phyloP scores from a whole-genome alignment of 140 eudicot species.

The Erigeron philadelphicus region DNA sequence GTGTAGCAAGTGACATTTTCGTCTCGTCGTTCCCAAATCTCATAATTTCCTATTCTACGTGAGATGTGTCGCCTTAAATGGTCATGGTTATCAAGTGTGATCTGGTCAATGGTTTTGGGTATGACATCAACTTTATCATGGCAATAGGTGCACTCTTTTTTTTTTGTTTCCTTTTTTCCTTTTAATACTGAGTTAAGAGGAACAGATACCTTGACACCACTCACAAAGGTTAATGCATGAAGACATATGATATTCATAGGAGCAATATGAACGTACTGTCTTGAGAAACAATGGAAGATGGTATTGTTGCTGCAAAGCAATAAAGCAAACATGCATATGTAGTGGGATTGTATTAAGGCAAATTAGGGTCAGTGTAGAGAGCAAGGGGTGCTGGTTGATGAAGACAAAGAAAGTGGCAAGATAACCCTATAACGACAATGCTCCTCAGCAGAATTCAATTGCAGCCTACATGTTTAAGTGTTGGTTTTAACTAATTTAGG shows the following conservation, averaged over 20 bases:
- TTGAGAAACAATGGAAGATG: neutral
- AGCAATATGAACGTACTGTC: neutral
- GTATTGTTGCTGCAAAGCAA: neutral
- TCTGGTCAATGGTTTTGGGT: slow-evolving; percentile 1
- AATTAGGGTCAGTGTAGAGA: neutral
- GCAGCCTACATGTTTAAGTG: neutral
- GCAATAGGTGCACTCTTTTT: neutral
- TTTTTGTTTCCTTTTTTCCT: neutral
- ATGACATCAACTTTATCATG: neutral
- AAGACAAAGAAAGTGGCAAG: neutral
- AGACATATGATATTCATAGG: neutral
- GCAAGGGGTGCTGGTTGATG: neutral
- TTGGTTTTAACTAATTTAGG: no score
- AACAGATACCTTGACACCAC: neutral
- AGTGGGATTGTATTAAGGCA: neutral
- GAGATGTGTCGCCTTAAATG: neutral
- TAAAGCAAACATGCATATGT: neutral
- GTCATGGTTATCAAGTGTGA: neutral
- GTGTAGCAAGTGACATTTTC: neutral
- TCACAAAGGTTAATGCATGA: neutral
- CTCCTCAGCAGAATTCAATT: neutral
- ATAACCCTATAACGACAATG: neutral
- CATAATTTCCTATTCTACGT: neutral
- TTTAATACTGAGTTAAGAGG: neutral
- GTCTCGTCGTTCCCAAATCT: neutral